Evolutionary conservation across 495 filamentous ascomycete genomes (phyloP), one percentile per base, ranked within the genome.

Genomic region (Filosporella fistucella): DNA sequence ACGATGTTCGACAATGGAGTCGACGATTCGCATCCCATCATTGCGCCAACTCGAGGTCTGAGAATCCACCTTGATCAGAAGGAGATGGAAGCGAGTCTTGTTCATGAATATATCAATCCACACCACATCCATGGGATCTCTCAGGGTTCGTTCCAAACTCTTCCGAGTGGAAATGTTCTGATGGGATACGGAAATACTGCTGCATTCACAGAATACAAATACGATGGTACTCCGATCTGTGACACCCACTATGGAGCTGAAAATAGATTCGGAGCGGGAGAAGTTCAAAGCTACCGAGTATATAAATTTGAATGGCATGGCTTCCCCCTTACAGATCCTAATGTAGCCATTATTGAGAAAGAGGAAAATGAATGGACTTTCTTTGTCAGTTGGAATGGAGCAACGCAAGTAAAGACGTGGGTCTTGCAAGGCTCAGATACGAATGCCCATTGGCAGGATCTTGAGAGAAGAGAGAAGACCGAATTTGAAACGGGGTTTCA

Each of bases 101-200:
- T 64, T 4, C 52, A 63, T 37, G 59, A 59, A 13, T 76, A 71
- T 56, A 57, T 44, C 12, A 37, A 52, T 4, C 60, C 57, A 1
- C 22, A 64, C 12, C 34, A 55, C 4, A 63, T 72, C 10, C 63
- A 52, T 34, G 62, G 61, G 16, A 62, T 62, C 11, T 74, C 67
- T 0, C 69, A 74, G 49, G 78, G 78, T 10, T 69, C 68, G 11
- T 52, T 68, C 16, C 68, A 77, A 54, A 24, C 68, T 6, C 60
- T 78, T 0, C 53, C 57, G 4, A 68, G 63, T 42, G 74, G 68
- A 0, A 72, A 75, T 51, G 63, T 68, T 20, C 47, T 81, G 9
- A 26, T 75, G 18, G 70, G 64, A 10, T 80, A 74, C 54, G 78
- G 77, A 1, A 61, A 61, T 38, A 64, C 68, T 32, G 62, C 72